Evolutionary conservation across 768 basidiomycete genomes (phyloP).

Genomic region (Paxillus ammoniavirescens): DNA sequence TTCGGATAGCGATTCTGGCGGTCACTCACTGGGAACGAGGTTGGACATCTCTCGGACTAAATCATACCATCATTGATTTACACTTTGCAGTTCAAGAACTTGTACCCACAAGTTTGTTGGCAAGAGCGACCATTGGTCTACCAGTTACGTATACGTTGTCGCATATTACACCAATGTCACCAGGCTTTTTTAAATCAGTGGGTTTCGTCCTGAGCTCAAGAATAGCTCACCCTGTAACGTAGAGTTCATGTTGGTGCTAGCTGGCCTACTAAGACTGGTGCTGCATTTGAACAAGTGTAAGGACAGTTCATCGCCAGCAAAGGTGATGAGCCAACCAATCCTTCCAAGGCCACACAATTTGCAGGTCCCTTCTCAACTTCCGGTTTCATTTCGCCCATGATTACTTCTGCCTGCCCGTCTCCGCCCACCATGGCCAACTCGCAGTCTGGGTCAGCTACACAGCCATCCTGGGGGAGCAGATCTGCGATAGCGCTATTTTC

Average conservation of each 20-base stretch:
- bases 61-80: slow-evolving; percentile 7
- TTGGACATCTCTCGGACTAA: slow-evolving; percentile 20
- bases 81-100: slow-evolving; percentile 65
- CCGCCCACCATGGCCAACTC: slow-evolving; percentile 52
- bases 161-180: slow-evolving; percentile 57
- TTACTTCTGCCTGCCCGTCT: slow-evolving; percentile 72
- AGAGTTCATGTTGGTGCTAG: no score
- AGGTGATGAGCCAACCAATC: slow-evolving; percentile 46
- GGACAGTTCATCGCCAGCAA: slow-evolving; percentile 95
- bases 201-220: no score
- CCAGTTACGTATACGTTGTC: slow-evolving; percentile 35
- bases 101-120: slow-evolving; percentile 54
- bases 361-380: slow-evolving; percentile 91
- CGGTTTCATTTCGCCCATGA: slow-evolving; percentile 84
- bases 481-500: slow-evolving; percentile 65
- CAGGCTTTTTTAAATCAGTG: no score
- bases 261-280: no score
- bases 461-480: slow-evolving; percentile 58
- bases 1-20: slow-evolving; percentile 53
- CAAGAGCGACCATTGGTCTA: slow-evolving; percentile 37
- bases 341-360: slow-evolving; percentile 36
- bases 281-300: no score
- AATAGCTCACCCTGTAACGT: no score
- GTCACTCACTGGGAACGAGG: slow-evolving; percentile 48
- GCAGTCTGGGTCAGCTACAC: slow-evolving; percentile 29